Conservation (phyloP, 2,329 filamentous ascomycete genomes). For the Trichoderma hamatum region DNA sequence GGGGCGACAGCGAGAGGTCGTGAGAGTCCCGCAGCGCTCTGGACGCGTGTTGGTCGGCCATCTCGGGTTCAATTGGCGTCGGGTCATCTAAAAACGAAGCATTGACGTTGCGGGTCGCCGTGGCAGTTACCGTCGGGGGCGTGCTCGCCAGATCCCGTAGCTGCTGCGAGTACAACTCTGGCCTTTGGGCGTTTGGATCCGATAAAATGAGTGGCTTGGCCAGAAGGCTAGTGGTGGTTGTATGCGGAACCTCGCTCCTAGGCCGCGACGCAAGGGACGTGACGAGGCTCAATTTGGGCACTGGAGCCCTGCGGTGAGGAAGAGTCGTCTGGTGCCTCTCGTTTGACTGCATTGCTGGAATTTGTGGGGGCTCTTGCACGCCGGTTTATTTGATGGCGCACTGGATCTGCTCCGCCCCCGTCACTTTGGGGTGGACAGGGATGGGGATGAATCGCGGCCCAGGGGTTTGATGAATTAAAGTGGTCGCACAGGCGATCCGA, state of each 20-base stretch:
- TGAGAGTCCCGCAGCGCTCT: slow-evolving; percentile 66
- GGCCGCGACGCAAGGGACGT: slow-evolving; percentile 28
- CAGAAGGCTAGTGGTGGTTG: slow-evolving; percentile 25
- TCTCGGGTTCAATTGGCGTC: slow-evolving; percentile 31
- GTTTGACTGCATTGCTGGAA: slow-evolving; percentile 20
- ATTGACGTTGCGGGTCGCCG: slow-evolving; percentile 31
- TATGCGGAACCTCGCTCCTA: slow-evolving; percentile 23
- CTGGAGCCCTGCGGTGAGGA: slow-evolving; percentile 19
- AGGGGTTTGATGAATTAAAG: neutral
- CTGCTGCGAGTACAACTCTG: slow-evolving; percentile 24
- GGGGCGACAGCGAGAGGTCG: slow-evolving; percentile 78
- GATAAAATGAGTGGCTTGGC: slow-evolving; percentile 28
- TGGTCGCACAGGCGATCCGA: neutral
- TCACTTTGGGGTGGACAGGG: slow-evolving; percentile 16
- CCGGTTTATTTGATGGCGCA: slow-evolving; percentile 22
- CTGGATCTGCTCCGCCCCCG: slow-evolving; percentile 26
- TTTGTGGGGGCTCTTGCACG: slow-evolving; percentile 20
- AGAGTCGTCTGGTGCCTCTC: slow-evolving; percentile 13
- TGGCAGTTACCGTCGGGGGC: slow-evolving; percentile 19
- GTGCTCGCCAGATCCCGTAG: slow-evolving; percentile 16
- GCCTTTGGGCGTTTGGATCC: slow-evolving; percentile 19
- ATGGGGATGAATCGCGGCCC: slow-evolving; percentile 4
- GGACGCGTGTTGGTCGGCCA: slow-evolving; percentile 35
- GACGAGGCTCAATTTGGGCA: slow-evolving; percentile 25
- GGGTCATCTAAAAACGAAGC: slow-evolving; percentile 35